Evolutionary conservation across 371 early-diverging fungal species (phyloP).

Genomic region (Mucor plumbeus): DNA sequence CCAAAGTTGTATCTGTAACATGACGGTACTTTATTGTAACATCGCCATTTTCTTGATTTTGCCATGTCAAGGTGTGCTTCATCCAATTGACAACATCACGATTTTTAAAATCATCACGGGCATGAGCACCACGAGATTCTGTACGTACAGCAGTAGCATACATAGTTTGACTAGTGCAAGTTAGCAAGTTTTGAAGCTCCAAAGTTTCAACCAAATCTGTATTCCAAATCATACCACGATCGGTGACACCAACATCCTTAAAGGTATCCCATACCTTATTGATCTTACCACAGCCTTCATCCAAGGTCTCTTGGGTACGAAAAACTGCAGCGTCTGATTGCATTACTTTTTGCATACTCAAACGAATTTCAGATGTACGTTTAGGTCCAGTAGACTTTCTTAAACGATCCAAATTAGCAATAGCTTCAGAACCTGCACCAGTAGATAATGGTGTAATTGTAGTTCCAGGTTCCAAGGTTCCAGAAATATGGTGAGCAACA

Average conservation of each 20-base stretch:
- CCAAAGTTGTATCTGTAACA: constrained; percentile 84
- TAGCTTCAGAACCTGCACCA: constrained; percentile 85
- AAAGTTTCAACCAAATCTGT: constrained; percentile 95
- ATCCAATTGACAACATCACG: constrained; percentile 96
- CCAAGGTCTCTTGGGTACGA: constrained; percentile 91
- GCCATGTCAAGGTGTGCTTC: constrained; percentile 98
- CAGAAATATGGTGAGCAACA: constrained; percentile 92
- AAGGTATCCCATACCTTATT: constrained; percentile 82
- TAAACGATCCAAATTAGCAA: constrained; percentile 93
- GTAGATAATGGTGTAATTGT: constrained; percentile 84
- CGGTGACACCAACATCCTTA: constrained; percentile 86
- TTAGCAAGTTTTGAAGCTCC: constrained; percentile 96
- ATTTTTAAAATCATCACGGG: constrained; percentile 90
- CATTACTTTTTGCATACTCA: constrained; percentile 97
- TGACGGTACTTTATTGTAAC: constrained; percentile 84
- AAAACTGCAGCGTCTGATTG: constrained; percentile 98
- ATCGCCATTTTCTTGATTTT: constrained; percentile 80
- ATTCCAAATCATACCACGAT: constrained; percentile 98
- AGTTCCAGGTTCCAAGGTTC: constrained; percentile 83
- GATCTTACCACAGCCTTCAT: constrained; percentile 82
- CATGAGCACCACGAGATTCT: constrained; percentile 98
- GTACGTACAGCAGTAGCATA: constrained; percentile 94
- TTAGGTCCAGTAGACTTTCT: constrained; percentile 81
- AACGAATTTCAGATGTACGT: constrained; percentile 88
- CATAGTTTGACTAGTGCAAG: constrained; percentile 96